Base-by-base conservation (phyloP, 257 asterid genomes). In the Echites panduratus region DNA sequence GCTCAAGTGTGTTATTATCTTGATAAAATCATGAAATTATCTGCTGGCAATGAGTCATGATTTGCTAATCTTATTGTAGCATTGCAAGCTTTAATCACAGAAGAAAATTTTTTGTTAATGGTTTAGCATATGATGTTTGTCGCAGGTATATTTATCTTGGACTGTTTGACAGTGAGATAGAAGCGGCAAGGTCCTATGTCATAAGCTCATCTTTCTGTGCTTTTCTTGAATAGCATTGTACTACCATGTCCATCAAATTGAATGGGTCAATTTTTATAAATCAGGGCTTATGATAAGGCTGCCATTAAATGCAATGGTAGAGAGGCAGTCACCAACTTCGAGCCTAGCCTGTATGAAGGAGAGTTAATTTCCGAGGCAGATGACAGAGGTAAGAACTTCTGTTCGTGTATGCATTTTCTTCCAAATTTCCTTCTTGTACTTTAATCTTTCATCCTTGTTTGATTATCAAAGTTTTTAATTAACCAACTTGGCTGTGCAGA, bases 61-160 rank as follows among this genome's bases (percentile, higher is more conserved):
- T 69, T 49, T 9, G 1, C 5, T 50, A n/a, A 69, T 20, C 63
- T 49, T 50, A 19, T 12, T n/a, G 12, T 64, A 26, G 47, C 41
- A 17, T 49, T 48, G 16, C 11, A 32, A 47, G 20, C 44, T 22
- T 62, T 69, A 22, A n/a, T 24, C 45, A 32, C n/a, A 35, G 67
- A 32, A 62, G 41, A 47, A 48, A 50, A 24, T 12, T 48, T 19
- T 41, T 54, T 65, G 58, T 70, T 75, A 71, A 67, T 73, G 58
- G n/a, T 41, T 68, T 71, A 64, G 58, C 78, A 71, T 44, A 19
- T n/a, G 29, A 75, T 73, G 73, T 78, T 78, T 79, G 45, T 35
- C 86, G 89, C 93, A 93, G 98, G 87, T 93, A 93, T 76, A 81
- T 93, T 77, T 93, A 93, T 86, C 96, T 93, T 79, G 98, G 98